phyloP scores from a whole-genome alignment of 2,329 filamentous ascomycete genomes.

The Clarireedia paspali region DNA sequence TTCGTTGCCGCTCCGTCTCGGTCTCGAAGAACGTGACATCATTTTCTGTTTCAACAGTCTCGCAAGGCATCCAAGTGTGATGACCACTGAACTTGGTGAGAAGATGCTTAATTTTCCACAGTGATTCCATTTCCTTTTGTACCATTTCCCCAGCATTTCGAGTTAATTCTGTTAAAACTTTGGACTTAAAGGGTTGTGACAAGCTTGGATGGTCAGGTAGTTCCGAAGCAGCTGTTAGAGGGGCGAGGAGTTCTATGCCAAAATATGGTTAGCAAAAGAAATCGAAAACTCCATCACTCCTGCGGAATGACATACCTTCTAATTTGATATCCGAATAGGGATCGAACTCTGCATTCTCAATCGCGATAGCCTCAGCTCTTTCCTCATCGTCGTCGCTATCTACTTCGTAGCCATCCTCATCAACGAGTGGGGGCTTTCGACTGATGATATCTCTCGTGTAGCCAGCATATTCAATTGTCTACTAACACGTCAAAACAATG shows the following conservation, averaged over 20 bases:
- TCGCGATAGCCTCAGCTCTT: slow-evolving; percentile 49
- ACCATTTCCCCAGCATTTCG: slow-evolving; percentile 62
- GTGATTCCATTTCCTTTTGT: slow-evolving; percentile 64
- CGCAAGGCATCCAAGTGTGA: slow-evolving; percentile 58
- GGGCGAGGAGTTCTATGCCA: slow-evolving; percentile 59
- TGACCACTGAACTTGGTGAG: slow-evolving; percentile 70
- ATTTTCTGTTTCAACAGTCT: slow-evolving; percentile 47
- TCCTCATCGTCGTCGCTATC: slow-evolving; percentile 66
- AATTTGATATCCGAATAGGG: slow-evolving; percentile 66
- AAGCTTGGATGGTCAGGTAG: slow-evolving; percentile 67
- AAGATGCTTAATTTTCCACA: slow-evolving; percentile 69
- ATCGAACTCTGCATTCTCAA: slow-evolving; percentile 60
- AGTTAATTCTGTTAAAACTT: slow-evolving; percentile 63
- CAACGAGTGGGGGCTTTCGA: slow-evolving; percentile 63
- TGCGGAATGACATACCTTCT: slow-evolving; percentile 48
- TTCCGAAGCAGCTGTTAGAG: slow-evolving; percentile 67
- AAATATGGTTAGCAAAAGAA: slow-evolving; percentile 25
- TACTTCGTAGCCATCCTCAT: slow-evolving; percentile 72
- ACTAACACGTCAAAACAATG: slow-evolving; percentile 10
- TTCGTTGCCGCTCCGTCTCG: slow-evolving; percentile 20
- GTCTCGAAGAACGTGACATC: slow-evolving; percentile 44
- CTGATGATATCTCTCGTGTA: slow-evolving; percentile 66
- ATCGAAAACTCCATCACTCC: not conserved
- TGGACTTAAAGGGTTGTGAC: slow-evolving; percentile 66
- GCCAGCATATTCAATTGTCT: slow-evolving; percentile 69